Percentiles rank a stretch among this genome's conserved stretches.
These are phyloP conservation scores for Oryza meridionalis DNA, from an alignment of 176 grass and related monocot genomes.

Conservation along the genomic window DNA sequence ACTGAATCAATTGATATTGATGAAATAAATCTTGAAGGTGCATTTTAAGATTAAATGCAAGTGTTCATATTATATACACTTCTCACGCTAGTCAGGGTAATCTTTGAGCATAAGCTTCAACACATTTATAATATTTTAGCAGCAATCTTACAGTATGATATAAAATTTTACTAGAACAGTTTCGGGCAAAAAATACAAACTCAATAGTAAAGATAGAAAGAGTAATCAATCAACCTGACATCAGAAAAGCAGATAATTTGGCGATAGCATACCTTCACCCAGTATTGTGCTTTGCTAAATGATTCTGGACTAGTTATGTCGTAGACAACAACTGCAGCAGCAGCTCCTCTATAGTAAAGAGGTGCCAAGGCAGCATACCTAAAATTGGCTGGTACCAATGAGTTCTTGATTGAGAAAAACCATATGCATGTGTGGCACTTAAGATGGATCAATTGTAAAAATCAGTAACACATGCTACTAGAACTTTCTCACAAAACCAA, in stretches of 20 bases:
- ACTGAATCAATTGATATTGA: neutral
- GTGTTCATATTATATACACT: neutral
- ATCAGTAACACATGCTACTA: neutral
- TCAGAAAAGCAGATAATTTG: constrained; percentile 16
- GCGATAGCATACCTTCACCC: constrained; percentile 75
- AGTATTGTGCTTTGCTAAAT: constrained; percentile 96
- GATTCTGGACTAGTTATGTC: constrained; percentile 96
- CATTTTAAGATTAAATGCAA: neutral
- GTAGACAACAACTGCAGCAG: constrained; percentile 88
- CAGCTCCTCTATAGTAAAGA: constrained; percentile 95
- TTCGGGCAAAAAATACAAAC: neutral
- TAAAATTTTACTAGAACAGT: neutral
- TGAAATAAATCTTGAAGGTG: constrained; percentile 8
- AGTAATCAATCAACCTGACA: constrained; percentile 4
- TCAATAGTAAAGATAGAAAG: neutral
- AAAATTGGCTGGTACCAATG: constrained; percentile 15
- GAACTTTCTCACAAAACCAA: neutral
- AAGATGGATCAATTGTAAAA: constrained; percentile 16
- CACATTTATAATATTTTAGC: constrained; percentile 14
- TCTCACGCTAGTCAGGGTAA: neutral
- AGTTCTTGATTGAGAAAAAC: neutral
- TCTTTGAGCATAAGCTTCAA: constrained; percentile 6
- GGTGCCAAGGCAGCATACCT: constrained; percentile 97
- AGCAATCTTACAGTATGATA: constrained; percentile 10
- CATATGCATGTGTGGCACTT: constrained; percentile 7